These are phyloP conservation scores for Sporothrix brasiliensis DNA, from an alignment of 2,329 filamentous ascomycete species.

Conservation along the genomic window DNA sequence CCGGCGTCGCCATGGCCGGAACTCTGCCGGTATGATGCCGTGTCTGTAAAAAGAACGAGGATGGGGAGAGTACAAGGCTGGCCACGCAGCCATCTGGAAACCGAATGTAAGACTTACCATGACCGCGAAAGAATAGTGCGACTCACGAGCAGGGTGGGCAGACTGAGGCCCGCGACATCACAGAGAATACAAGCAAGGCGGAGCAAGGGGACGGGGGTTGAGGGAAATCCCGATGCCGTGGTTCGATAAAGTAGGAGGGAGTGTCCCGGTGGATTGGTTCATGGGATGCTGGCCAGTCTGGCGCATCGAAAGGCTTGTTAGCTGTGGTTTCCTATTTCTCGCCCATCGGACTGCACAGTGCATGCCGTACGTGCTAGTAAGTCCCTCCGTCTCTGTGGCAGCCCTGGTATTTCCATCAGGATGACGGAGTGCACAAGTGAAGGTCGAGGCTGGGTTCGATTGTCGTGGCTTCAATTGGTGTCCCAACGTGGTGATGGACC, in stretches of 20 bases:
- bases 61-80: conserved; percentile 13
- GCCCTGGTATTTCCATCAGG: background rate
- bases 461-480: background rate
- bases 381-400: background rate
- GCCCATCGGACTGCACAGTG: background rate
- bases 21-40: background rate
- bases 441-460: background rate
- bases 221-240: conserved; percentile 7
- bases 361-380: too few relatives aligned
- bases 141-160: background rate
- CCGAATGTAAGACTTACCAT: background rate
- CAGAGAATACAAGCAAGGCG: conserved; percentile 12
- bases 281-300: background rate
- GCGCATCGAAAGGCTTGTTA: background rate
- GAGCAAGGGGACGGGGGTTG: background rate
- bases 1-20: too few relatives aligned
- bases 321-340: background rate
- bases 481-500: background rate
- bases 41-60: background rate
- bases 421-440: background rate
- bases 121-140: background rate
- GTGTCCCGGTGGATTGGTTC: conserved; percentile 26
- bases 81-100: background rate
- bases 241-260: conserved; percentile 13
- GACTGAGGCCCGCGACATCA: background rate